A percentile compares a stretch with the other conserved stretches of the same genome.
These are phyloP conservation scores for Asterella californica DNA, from an alignment of 225 moss, liverwort and hornwort species.

Conservation along the genomic window DNA sequence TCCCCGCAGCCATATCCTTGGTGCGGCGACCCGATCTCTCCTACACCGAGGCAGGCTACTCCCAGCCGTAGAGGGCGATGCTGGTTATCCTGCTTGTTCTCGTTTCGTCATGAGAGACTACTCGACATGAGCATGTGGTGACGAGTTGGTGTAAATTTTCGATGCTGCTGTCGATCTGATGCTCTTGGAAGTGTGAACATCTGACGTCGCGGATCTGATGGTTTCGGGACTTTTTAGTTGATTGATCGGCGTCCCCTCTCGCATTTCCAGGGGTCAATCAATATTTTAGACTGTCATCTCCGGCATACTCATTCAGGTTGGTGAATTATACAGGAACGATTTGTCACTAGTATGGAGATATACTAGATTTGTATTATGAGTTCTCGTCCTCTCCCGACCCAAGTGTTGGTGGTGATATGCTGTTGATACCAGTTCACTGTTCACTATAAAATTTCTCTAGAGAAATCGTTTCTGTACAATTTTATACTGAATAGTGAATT, in stretches of 20 bases:
- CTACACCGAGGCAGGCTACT: not conserved
- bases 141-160: not conserved
- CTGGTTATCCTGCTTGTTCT: not conserved
- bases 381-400: not conserved
- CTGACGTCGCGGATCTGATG: conserved; percentile 2
- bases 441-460: not conserved
- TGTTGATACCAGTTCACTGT: not conserved
- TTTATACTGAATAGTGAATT: conserved; percentile 3
- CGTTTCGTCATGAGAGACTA: not conserved
- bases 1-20: conserved; percentile 9
- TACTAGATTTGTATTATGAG: conserved; percentile 5
- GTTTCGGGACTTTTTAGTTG: not conserved
- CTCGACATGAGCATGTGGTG: not conserved
- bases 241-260: not conserved
- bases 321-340: not conserved
- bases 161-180: conserved; percentile 9
- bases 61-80: not conserved
- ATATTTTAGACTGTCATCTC: conserved; percentile 22
- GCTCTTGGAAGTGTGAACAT: not conserved
- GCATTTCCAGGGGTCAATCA: conserved; percentile 12
- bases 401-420: not conserved
- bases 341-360: conserved; percentile 7
- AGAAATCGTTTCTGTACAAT: not conserved
- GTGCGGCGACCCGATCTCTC: not conserved
- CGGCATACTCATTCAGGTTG: conserved; percentile 32